phyloP scores from a whole-genome alignment of 768 basidiomycete species.

The Leucocoprinus leucothites region DNA sequence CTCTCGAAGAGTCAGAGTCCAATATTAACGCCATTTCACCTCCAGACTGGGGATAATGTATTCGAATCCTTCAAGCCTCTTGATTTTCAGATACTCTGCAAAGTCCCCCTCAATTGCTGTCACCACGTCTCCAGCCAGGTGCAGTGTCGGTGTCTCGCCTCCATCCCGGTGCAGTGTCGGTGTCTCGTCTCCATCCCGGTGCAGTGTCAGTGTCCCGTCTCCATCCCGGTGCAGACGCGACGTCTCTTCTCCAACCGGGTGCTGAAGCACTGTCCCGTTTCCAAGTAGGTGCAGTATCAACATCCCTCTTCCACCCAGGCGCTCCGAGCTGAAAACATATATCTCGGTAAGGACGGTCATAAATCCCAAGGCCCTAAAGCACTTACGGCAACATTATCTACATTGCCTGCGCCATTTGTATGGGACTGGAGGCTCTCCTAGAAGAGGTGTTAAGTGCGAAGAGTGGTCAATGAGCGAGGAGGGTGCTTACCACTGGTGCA shows the following conservation, averaged over 20 bases:
- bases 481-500: neutral
- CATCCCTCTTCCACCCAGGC: neutral
- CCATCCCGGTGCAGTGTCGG: neutral
- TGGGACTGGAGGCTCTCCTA: neutral
- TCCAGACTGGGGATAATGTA: neutral
- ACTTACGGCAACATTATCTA: neutral
- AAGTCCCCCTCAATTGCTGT: no score
- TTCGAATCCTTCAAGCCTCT: neutral
- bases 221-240: no score
- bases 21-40: no score
- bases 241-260: conserved; percentile 1
- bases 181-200: neutral
- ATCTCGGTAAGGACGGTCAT: neutral
- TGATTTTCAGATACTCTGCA: neutral
- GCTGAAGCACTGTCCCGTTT: neutral
- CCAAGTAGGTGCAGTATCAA: neutral
- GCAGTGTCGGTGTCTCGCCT: neutral
- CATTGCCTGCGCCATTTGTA: neutral
- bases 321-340: neutral
- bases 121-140: neutral
- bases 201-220: neutral
- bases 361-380: neutral
- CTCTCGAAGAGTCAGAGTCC: no score
- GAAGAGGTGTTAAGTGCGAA: neutral
- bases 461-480: neutral